Evolutionary conservation across 2,329 filamentous ascomycete species (phyloP).

Genomic region (Epichloe sp.): DNA sequence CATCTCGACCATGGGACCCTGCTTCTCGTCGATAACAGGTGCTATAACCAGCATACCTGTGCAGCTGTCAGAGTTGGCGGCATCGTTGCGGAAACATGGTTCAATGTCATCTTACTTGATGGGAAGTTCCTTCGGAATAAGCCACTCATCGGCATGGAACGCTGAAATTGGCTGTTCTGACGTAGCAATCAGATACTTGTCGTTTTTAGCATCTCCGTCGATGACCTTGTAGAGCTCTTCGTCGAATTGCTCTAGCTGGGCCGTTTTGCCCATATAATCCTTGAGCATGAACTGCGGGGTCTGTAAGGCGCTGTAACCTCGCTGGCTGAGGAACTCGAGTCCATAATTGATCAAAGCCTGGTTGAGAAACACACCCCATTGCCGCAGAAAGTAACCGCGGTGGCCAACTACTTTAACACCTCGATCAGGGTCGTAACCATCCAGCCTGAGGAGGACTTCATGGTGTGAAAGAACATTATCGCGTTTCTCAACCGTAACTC

Average conservation of each 20-base stretch:
- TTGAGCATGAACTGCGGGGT: slow-evolving; percentile 91
- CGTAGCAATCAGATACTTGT: slow-evolving; percentile 71
- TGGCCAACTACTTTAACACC: slow-evolving; percentile 92
- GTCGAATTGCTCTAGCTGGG: slow-evolving; percentile 92
- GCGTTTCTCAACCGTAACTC: slow-evolving; percentile 59
- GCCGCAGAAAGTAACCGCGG: slow-evolving; percentile 81
- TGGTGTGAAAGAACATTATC: slow-evolving; percentile 71
- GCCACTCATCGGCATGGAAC: slow-evolving; percentile 88
- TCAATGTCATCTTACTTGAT: slow-evolving; percentile 47
- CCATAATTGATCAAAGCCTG: slow-evolving; percentile 93
- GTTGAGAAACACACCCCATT: slow-evolving; percentile 84
- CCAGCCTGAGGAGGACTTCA: slow-evolving; percentile 76
- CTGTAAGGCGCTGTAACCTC: slow-evolving; percentile 72
- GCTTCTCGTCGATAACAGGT: slow-evolving; percentile 96
- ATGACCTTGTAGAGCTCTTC: slow-evolving; percentile 97
- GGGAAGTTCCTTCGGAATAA: slow-evolving; percentile 70
- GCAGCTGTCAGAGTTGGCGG: background rate
- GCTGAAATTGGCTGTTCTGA: slow-evolving; percentile 92
- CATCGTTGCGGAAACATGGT: background rate
- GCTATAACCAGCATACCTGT: slow-evolving; percentile 84
- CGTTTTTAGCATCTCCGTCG: slow-evolving; percentile 71
- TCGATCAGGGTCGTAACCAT: slow-evolving; percentile 86
- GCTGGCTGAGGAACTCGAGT: slow-evolving; percentile 70
- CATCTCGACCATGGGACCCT: slow-evolving; percentile 72
- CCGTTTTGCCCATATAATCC: slow-evolving; percentile 95